Evolutionary conservation across 2,329 filamentous ascomycete genomes (phyloP), one percentile per base, ranked within the genome.

Genomic region (Aspergillus tanneri): DNA sequence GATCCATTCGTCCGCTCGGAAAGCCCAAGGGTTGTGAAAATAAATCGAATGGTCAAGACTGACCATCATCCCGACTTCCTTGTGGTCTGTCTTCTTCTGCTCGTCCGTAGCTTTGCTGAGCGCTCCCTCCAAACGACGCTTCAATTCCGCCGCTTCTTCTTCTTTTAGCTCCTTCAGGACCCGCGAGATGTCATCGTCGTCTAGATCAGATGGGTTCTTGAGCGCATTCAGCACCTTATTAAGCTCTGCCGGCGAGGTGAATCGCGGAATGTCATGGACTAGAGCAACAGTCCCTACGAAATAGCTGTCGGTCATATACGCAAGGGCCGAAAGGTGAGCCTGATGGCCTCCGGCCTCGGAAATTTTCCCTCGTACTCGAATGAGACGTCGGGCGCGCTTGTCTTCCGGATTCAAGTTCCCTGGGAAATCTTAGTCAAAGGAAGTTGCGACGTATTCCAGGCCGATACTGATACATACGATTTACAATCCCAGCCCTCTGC

Each of bases 241-340:
- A 19, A 76, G 64, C 42, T 72, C 70, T 3, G 58, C 71, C 2
- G 77, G 76, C 10, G 74, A 79, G 1, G 80, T 82, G 66, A 88
- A 89, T 11, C 88, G 79, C 80, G 87, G 91, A 27, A 96, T 78
- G 47, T 83, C 80, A 69, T 96, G 91, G 46, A 91, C 85, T 16
- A 89, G 83, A 22, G 85, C 78, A 6, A 96, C 83, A 2, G 91
- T 96, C 30, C 88, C 91, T 68, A 97, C 91, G 72, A 99, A 97
- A 73, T 88, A 93, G 64, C 82, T 87, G 72, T 97, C 92, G 21
- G 85, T 89, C 75, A 97, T 88, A 74, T 97, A 99, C 19, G 92
- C 92, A 53, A 99, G 77, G 7, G 93, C 93, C 28, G 82, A 86
- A 27, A 96, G 76, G 66, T 97, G 91, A 9, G 90, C 89, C 61